Conservation (phyloP, 192 early-diverging fungal genomes). For the Coemansia sp. region DNA sequence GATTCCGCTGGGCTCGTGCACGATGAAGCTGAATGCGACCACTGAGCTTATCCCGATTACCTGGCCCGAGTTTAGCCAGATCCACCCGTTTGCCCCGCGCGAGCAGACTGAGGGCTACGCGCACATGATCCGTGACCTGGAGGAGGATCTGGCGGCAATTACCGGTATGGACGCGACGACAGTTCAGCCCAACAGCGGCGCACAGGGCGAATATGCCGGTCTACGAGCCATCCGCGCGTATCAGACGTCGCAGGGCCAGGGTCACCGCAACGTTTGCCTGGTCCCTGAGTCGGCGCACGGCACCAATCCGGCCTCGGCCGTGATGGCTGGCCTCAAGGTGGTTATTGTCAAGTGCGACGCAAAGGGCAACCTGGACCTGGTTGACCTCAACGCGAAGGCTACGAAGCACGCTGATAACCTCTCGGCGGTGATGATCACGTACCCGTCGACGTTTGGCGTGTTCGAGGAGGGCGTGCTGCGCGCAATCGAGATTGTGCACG, state of each 20-base stretch:
- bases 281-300: conserved; percentile 99
- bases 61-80: conserved; percentile 92
- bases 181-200: conserved; percentile 98
- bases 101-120: conserved; percentile 94
- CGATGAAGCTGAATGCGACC: conserved; percentile 99
- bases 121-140: conserved; percentile 83
- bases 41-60: conserved; percentile 99
- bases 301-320: conserved; percentile 98
- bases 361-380: conserved; percentile 90
- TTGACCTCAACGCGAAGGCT: conserved; percentile 85
- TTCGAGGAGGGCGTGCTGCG: conserved; percentile 88
- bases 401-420: conserved; percentile 78
- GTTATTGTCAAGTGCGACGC: conserved; percentile 88
- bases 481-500: conserved; percentile 89
- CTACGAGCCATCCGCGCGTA: conserved; percentile 93
- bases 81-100: conserved; percentile 95
- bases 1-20: conserved; percentile 98
- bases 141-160: conserved; percentile 80
- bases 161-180: conserved; percentile 93
- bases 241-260: conserved; percentile 76
- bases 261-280: conserved; percentile 85
- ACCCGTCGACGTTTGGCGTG: conserved; percentile 98
- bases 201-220: conserved; percentile 99
- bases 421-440: conserved; percentile 98
- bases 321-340: conserved; percentile 94